phyloP scores from a whole-genome alignment of 2,329 filamentous ascomycete species.

The Furcasterigmium furcatum region DNA sequence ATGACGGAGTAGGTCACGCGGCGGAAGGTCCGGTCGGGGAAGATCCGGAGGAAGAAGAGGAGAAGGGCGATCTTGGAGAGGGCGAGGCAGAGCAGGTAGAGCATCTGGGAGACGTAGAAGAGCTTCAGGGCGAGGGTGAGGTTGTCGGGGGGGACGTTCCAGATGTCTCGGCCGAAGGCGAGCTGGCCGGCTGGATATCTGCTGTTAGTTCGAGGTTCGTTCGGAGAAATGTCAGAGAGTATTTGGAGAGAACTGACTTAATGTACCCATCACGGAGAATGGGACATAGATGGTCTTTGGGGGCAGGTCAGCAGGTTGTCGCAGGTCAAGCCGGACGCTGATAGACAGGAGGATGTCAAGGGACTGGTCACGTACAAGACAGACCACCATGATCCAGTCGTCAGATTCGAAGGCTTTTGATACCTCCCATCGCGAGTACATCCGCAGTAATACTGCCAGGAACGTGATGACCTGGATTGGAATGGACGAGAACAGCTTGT shows the following conservation, averaged over 20 bases:
- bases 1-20: constrained; percentile 17
- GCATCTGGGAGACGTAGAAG: constrained; percentile 22
- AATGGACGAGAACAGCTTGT: constrained; percentile 28
- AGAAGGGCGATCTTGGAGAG: constrained; percentile 27
- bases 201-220: too few relatives aligned
- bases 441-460: constrained; percentile 27
- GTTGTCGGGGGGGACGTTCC: constrained; percentile 22
- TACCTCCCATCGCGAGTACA: constrained; percentile 30
- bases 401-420: constrained; percentile 26
- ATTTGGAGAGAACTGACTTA: too few relatives aligned
- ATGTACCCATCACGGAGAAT: constrained; percentile 27
- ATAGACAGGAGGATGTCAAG: too few relatives aligned
- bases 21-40: constrained; percentile 22
- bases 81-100: constrained; percentile 25
- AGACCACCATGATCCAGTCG: constrained; percentile 34
- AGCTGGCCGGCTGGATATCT: constrained; percentile 21
- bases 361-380: constrained; percentile 27
- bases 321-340: too few relatives aligned
- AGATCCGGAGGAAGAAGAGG: constrained; percentile 27
- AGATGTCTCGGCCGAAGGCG: constrained; percentile 33
- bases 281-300: constrained; percentile 23
- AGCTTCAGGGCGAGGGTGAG: constrained; percentile 25
- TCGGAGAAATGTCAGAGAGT: too few relatives aligned
- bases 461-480: constrained; percentile 30
- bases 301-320: too few relatives aligned